Evolutionary conservation across 2,329 filamentous ascomycete genomes (phyloP).

Genomic region (Neofusicoccum sp.): DNA sequence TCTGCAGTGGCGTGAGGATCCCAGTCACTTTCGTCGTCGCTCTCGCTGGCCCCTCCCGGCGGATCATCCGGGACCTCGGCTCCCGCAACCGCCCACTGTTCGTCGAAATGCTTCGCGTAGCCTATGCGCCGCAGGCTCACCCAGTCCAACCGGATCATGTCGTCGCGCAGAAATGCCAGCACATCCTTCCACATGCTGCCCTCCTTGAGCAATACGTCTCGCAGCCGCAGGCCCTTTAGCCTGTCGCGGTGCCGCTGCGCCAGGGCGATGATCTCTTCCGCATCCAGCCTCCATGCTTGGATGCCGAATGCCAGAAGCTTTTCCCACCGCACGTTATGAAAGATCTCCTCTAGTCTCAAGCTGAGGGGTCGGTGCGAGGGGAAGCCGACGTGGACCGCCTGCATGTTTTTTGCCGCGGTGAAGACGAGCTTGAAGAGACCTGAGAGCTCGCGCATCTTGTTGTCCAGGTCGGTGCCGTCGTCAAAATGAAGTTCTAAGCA

Average conservation of each 20-base stretch:
- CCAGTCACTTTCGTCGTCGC: conserved; percentile 40
- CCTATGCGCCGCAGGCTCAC: conserved; percentile 62
- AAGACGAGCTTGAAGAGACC: conserved; percentile 59
- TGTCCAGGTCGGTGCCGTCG: conserved; percentile 55
- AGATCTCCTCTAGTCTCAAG: conserved; percentile 59
- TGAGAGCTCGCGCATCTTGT: conserved; percentile 58
- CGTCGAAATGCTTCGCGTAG: conserved; percentile 57
- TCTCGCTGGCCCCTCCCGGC: conserved; percentile 42
- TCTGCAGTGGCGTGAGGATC: conserved; percentile 30
- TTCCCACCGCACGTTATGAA: conserved; percentile 62
- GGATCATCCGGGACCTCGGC: conserved; percentile 50
- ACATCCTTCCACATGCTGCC: conserved; percentile 62
- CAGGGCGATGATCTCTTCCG: conserved; percentile 60
- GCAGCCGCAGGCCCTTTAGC: conserved; percentile 58
- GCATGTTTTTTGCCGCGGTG: conserved; percentile 57
- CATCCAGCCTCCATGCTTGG: conserved; percentile 61
- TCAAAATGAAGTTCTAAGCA: conserved; percentile 65
- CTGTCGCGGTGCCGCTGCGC: conserved; percentile 55
- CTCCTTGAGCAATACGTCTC: conserved; percentile 60
- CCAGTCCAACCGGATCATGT: conserved; percentile 60
- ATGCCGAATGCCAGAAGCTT: conserved; percentile 63
- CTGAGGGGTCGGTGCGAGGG: conserved; percentile 56
- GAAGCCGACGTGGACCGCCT: conserved; percentile 64
- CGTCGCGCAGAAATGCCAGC: conserved; percentile 53
- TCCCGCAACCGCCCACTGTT: conserved; percentile 41